phyloP scores from a whole-genome alignment of 805 yeast genomes.

The Barnettozyma siamensis region DNA sequence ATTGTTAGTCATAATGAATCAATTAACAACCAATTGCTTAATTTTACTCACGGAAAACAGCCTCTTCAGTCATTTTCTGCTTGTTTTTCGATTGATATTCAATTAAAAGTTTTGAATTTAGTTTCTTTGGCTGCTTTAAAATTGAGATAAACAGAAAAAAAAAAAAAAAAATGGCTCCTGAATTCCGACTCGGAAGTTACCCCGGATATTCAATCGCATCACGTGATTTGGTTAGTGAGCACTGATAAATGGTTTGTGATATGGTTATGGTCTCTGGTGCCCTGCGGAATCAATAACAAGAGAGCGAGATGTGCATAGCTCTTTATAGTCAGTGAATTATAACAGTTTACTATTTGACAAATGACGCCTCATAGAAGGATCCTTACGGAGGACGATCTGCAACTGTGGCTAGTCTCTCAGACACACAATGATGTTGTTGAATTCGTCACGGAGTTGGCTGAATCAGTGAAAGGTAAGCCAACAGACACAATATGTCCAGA shows the following conservation, averaged over 20 bases:
- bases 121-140: background rate
- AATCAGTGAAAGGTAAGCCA: slow-evolving; percentile 55
- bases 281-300: too few species aligned
- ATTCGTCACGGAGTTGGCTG: slow-evolving; percentile 55
- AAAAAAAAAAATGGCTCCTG: too few species aligned
- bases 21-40: background rate
- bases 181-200: too few species aligned
- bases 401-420: slow-evolving; percentile 47
- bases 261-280: too few species aligned
- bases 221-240: too few species aligned
- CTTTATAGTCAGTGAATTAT: too few species aligned
- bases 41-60: slow-evolving; percentile 33
- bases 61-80: slow-evolving; percentile 26
- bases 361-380: slow-evolving; percentile 40
- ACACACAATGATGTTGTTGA: slow-evolving; percentile 45
- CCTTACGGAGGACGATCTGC: slow-evolving; percentile 52
- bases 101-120: background rate
- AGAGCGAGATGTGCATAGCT: too few species aligned
- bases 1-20: slow-evolving; percentile 15
- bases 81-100: background rate
- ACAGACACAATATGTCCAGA: slow-evolving; percentile 43
- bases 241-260: too few species aligned
- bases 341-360: too few species aligned
- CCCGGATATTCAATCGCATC: too few species aligned
- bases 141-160: too few species aligned